Percentiles rank a stretch among this genome's conserved stretches.
phyloP scores from a whole-genome alignment of 2,329 filamentous ascomycete species.

The Pseudophaeomoniella oleicola region DNA sequence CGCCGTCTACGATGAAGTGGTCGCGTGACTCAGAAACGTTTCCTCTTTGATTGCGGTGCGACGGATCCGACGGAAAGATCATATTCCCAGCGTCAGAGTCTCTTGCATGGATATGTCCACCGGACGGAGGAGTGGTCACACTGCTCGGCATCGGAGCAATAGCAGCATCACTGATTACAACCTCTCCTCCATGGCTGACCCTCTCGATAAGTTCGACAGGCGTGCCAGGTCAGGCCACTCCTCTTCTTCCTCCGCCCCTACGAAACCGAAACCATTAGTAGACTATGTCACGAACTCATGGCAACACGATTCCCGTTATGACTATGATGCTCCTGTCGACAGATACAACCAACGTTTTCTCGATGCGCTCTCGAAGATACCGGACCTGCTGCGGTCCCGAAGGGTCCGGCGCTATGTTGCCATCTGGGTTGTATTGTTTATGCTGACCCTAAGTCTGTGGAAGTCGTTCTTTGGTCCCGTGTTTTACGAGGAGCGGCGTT shows the following conservation, averaged over 20 bases:
- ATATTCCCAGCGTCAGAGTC: not conserved
- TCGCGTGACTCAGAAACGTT: not conserved
- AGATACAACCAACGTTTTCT: not conserved
- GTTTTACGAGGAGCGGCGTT: constrained; percentile 6
- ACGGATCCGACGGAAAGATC: no score
- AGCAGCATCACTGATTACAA: not conserved
- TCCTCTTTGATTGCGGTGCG: no score
- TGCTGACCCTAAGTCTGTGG: not conserved
- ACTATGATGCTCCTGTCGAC: not conserved
- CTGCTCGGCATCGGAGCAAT: not conserved
- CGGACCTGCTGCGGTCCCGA: not conserved
- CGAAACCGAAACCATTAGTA: not conserved
- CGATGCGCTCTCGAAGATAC: not conserved
- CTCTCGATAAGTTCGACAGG: not conserved
- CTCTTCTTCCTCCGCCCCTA: not conserved
- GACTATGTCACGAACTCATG: not conserved
- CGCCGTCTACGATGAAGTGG: not conserved
- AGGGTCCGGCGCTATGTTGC: not conserved
- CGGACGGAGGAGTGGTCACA: not conserved
- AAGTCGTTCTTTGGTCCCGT: constrained; percentile 1
- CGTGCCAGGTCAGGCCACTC: not conserved
- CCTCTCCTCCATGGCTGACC: not conserved
- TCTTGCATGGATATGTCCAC: not conserved
- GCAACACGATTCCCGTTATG: not conserved
- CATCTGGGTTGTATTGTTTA: not conserved